Base-by-base conservation (phyloP, 371 early-diverging fungal species). In the Globomyces sp. region DNA sequence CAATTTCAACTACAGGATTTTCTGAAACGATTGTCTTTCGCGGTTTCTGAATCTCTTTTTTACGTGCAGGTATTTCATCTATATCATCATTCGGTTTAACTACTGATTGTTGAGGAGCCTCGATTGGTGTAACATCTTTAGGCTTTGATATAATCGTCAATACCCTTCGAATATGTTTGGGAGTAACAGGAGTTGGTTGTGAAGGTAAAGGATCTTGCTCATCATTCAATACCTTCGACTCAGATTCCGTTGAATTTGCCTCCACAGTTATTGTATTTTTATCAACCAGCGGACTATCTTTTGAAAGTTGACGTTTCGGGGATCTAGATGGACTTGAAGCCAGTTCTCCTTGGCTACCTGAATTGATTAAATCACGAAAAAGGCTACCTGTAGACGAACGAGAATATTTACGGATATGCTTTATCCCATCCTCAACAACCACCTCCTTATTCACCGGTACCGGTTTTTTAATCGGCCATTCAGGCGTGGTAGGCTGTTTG, bases 31-130 rank as follows among this genome's bases (percentile, higher is more conserved):
- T 46, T 4, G 60, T 10, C 8, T 44, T 60, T 3, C 39, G 36
- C 3, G 9, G 9, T 60, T 60, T 60, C 60, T 60, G 39, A 9
- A 42, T 60, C 60, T 39, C 44, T 44, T 46, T 60, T 41, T 60
- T 60, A 9, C 8, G 60, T 5, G 4, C n/a, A n/a, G 13, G 49
- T 41, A 44, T 60, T 60, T 46, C 36, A 4, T 49, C 60, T 5
- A 6, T 3, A 4, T 60, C 60, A 5, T 4, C 9, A 6, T 6
- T 55, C 9, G 39, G 55, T 8, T 4, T 37, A 8, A n/a, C 9
- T 37, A 8, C n/a, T 3, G 24, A 9, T 4, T 4, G 34, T 36
- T 6, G 57, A 6, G 57, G 13, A 36, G 5, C 11, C 8, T 3
- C 60, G 4, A 8, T 6, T 4, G 60, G 34, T n/a, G 5, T 39